phyloP scores from a whole-genome alignment of 1,284 basidiomycete species.

The Tilletia setariae region DNA sequence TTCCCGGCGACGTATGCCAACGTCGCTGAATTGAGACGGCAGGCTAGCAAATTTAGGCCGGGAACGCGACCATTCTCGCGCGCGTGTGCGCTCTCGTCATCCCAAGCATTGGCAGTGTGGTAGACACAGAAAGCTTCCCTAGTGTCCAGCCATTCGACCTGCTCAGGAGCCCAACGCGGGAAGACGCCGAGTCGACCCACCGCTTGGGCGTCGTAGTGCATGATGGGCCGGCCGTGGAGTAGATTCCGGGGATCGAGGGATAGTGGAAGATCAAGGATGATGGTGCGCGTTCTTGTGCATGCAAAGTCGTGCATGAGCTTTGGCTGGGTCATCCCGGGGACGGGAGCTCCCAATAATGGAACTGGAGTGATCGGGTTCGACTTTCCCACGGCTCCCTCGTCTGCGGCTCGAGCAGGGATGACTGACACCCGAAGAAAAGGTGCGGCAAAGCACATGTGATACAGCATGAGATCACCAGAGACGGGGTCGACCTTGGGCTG shows the following conservation, averaged over 20 bases:
- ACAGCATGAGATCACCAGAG: conserved; percentile 58
- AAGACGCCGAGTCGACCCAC: conserved; percentile 58
- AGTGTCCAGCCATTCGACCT: conserved; percentile 55
- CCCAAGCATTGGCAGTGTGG: conserved; percentile 60
- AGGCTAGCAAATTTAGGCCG: conserved; percentile 57
- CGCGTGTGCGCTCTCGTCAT: conserved; percentile 37
- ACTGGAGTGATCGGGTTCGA: background rate
- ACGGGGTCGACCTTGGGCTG: conserved; percentile 58
- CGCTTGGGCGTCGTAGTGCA: conserved; percentile 56
- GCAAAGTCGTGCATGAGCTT: conserved; percentile 61
- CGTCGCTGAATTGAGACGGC: conserved; percentile 58
- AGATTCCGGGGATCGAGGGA: conserved; percentile 59
- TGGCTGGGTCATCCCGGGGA: conserved; percentile 44
- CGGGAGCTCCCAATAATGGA: conserved; percentile 25
- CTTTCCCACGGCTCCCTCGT: conserved; percentile 17
- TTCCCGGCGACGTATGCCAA: conserved; percentile 59
- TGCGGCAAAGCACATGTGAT: conserved; percentile 57
- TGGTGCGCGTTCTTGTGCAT: conserved; percentile 55
- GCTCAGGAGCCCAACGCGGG: conserved; percentile 54
- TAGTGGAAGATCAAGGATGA: conserved; percentile 59
- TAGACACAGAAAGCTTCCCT: conserved; percentile 58
- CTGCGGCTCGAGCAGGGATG: conserved; percentile 45
- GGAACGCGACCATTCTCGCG: background rate
- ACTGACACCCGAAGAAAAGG: conserved; percentile 58
- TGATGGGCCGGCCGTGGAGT: conserved; percentile 56